Conservation (phyloP, 2,329 filamentous ascomycete species). For the Penicillium sp. region DNA sequence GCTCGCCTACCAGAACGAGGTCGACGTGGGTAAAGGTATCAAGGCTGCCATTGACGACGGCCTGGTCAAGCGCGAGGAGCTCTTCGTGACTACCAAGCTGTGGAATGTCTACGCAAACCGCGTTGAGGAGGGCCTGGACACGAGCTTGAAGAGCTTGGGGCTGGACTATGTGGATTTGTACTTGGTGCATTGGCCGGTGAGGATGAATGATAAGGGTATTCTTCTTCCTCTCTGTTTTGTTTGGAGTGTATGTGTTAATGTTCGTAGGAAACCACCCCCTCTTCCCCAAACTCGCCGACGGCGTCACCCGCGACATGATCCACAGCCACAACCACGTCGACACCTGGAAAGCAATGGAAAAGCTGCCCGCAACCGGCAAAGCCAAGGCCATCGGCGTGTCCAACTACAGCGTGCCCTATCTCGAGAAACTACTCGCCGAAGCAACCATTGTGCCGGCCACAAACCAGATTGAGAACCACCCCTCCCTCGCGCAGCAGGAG, state of each 20-base stretch:
- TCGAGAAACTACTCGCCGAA: slow-evolving; percentile 46
- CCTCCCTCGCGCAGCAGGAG: slow-evolving; percentile 48
- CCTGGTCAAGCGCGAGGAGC: slow-evolving; percentile 60
- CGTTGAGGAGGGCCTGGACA: slow-evolving; percentile 58
- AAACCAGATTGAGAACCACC: slow-evolving; percentile 53
- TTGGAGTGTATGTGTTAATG: slow-evolving; percentile 44
- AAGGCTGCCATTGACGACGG: slow-evolving; percentile 55
- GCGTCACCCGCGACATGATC: slow-evolving; percentile 65
- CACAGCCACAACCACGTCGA: slow-evolving; percentile 60
- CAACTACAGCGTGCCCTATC: slow-evolving; percentile 48
- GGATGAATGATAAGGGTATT: slow-evolving; percentile 47
- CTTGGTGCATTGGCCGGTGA: slow-evolving; percentile 64
- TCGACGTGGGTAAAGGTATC: slow-evolving; percentile 54
- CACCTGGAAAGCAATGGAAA: slow-evolving; percentile 52
- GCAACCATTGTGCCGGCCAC: slow-evolving; percentile 45
- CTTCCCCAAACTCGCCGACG: slow-evolving; percentile 72
- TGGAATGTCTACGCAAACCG: slow-evolving; percentile 63
- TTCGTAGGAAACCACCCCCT: slow-evolving; percentile 33
- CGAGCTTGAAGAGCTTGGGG: slow-evolving; percentile 59
- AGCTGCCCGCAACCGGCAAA: slow-evolving; percentile 38
- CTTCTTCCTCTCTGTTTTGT: slow-evolving; percentile 40
- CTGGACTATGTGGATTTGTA: slow-evolving; percentile 67
- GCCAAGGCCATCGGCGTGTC: slow-evolving; percentile 50
- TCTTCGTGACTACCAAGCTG: slow-evolving; percentile 65
- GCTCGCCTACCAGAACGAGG: slow-evolving; percentile 21